These are phyloP conservation scores for Leonotis leonurus DNA, from an alignment of 257 asterid species.

Conservation along the genomic window DNA sequence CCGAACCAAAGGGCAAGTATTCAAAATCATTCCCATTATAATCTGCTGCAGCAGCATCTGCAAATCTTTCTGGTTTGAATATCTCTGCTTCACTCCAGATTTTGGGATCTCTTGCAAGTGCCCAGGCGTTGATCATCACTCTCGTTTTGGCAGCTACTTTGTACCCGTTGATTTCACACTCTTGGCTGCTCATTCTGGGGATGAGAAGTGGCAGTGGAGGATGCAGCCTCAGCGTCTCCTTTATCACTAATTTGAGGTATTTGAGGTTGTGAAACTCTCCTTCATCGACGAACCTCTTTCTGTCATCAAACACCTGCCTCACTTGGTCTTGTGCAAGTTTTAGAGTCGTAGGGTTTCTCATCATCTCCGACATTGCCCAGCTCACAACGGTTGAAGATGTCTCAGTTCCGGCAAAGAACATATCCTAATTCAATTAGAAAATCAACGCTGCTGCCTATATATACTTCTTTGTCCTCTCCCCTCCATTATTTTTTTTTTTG, in stretches of 20 bases:
- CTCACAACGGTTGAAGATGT: constrained; percentile 13
- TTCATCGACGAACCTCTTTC: neutral
- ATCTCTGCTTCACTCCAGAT: neutral
- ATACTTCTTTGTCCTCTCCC: too few relatives aligned
- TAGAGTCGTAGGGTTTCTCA: constrained; percentile 4
- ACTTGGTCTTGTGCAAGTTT: neutral
- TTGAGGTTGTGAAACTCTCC: neutral
- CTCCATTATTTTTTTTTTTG: too few relatives aligned
- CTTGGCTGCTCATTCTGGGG: constrained; percentile 5
- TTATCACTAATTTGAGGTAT: neutral
- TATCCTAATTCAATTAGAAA: neutral
- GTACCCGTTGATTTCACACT: neutral
- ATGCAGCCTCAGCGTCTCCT: neutral
- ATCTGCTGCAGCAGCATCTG: neutral
- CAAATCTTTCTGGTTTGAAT: constrained; percentile 8
- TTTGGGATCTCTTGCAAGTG: constrained; percentile 13
- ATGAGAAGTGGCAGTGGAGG: neutral
- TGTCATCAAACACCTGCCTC: neutral
- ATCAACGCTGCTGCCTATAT: too few relatives aligned
- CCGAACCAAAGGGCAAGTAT: neutral
- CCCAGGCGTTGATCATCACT: constrained; percentile 1
- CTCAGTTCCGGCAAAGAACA: constrained; percentile 13
- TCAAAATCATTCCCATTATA: neutral
- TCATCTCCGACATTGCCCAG: constrained; percentile 24
- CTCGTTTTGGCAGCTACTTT: neutral